Evolutionary conservation across 768 basidiomycete species (phyloP), one percentile per base, ranked within the genome.

Genomic region (Tricholoma saponaceum): DNA sequence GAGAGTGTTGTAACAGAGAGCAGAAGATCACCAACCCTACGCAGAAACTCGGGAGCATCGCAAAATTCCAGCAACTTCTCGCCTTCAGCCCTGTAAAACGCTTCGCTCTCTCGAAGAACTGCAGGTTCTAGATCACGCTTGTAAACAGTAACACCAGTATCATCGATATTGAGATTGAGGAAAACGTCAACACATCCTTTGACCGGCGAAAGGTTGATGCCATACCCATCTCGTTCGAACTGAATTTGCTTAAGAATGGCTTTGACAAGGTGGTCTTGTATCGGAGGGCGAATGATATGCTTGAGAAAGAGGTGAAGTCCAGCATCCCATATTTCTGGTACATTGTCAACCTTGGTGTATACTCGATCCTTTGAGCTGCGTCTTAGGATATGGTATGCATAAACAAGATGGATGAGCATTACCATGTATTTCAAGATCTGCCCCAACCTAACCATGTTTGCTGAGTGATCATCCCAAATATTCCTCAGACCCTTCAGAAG

Each of bases 341-440:
- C 85, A 6, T 80, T 76, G n/a, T 86, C 86, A 37, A 79, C 68
- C 60, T 83, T 83, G 0, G 90, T 87, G 66, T 96, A 90, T 12
- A 92, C 89, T 46, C 94, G 91, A 76, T 99, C 97, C 97, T 99
- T 67, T 23, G 52, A 60, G 51, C 55, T n/a, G 52, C 55, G 51
- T 8, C 52, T 46, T 37, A 51, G 56, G 58, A 23, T 26, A n/a
- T 54, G 23, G n/a, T 22, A 53, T 30, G 43, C 2, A 50, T 26
- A 58, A 8, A 50, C 4, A 47, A 3, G 16, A 47, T 26, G 4
- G 30, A 50, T 33, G 41, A 18, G 16, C 33, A 51, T 35, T 18
- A 97, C 97, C 95, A 99, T 97, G 68, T 99, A 99, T 67, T 91
- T 93, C 62, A 98, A 77, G 41, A 99, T 83, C 70, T 95, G 93